Conservation (phyloP, 371 early-diverging fungal genomes). For the Mucor racemosus region DNA sequence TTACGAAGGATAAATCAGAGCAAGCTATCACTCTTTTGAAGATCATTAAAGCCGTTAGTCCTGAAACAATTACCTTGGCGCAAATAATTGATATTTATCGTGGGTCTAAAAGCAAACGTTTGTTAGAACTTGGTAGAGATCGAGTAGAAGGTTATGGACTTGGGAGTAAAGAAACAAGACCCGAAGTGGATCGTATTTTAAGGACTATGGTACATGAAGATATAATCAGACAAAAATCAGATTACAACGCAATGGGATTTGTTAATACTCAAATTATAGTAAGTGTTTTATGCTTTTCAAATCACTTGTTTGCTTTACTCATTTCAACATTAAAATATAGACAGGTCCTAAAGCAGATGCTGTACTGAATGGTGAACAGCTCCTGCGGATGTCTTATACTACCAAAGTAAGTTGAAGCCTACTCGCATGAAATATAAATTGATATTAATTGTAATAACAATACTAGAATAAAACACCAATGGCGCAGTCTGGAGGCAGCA, state of each 20-base stretch:
- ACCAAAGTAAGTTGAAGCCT: neutral
- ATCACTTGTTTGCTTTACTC: neutral
- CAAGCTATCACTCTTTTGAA: conserved; percentile 62
- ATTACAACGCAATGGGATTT: conserved; percentile 24
- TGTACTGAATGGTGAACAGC: conserved; percentile 5
- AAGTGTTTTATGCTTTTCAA: neutral
- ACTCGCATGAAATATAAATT: neutral
- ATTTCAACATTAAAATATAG: neutral
- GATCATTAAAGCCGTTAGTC: conserved; percentile 49
- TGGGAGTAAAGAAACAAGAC: conserved; percentile 48
- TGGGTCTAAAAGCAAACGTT: conserved; percentile 67
- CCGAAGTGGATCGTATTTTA: conserved; percentile 21
- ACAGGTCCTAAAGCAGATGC: neutral
- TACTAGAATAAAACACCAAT: neutral
- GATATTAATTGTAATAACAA: neutral
- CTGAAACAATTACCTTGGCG: conserved; percentile 69
- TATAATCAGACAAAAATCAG: conserved; percentile 2
- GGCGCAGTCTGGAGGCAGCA: neutral
- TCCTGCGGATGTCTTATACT: neutral
- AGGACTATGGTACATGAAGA: conserved; percentile 19
- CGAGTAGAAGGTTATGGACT: conserved; percentile 61
- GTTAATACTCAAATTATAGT: conserved; percentile 27
- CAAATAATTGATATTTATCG: conserved; percentile 83
- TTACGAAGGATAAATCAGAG: conserved; percentile 57
- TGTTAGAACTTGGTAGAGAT: conserved; percentile 58